phyloP scores from a whole-genome alignment of 345 rosid genomes.

The Aurinia saxatilis region DNA sequence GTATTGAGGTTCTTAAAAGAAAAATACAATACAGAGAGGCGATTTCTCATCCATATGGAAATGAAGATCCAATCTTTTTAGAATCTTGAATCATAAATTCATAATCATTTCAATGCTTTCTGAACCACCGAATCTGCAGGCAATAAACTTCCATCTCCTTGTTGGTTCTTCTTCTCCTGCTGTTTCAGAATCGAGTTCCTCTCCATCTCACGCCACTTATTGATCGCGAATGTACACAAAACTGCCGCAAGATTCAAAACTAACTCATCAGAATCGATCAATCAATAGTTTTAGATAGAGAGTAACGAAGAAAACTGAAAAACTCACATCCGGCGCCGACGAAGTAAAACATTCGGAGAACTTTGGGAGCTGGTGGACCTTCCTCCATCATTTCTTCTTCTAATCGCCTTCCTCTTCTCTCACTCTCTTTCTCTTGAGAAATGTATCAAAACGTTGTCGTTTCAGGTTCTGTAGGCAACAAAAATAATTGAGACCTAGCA shows the following conservation, averaged over 20 bases:
- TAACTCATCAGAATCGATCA: background rate
- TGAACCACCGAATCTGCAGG: constrained; percentile 34
- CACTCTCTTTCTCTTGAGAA: background rate
- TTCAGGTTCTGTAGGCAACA: background rate
- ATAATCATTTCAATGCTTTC: constrained; percentile 29
- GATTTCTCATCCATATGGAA: too few relatives aligned
- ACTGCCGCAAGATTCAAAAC: constrained; percentile 39
- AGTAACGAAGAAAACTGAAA: background rate
- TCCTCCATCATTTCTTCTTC: constrained; percentile 39
- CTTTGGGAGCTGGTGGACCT: constrained; percentile 62
- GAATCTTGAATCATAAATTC: too few relatives aligned
- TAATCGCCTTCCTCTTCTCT: background rate
- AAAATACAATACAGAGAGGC: too few relatives aligned
- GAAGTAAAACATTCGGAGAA: constrained; percentile 47
- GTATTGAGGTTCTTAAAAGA: too few relatives aligned
- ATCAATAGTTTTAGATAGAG: too few relatives aligned
- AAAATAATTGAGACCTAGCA: constrained; percentile 11
- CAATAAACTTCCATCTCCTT: constrained; percentile 19
- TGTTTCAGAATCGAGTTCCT: constrained; percentile 38
- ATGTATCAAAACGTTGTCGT: background rate
- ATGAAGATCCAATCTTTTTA: too few relatives aligned
- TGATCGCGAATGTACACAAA: constrained; percentile 48
- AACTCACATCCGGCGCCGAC: constrained; percentile 76
- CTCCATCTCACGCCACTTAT: constrained; percentile 70
- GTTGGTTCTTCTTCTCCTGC: constrained; percentile 28